Base-by-base conservation (phyloP, 805 yeast genomes). In the Saccharomycopsis oosterbeekiorum region DNA sequence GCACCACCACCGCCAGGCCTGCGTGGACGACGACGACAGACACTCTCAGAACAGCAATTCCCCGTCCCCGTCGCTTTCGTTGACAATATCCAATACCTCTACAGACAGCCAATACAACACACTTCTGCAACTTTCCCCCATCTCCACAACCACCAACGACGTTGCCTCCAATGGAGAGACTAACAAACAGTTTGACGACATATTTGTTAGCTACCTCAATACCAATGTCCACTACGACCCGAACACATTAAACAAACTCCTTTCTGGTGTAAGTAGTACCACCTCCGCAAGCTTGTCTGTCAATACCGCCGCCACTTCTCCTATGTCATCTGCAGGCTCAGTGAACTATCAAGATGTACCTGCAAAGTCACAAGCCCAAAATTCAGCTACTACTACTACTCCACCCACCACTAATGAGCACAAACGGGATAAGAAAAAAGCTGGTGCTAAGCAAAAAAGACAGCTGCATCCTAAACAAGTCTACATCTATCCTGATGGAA, bases 21-120 rank as follows among this genome's bases (percentile, higher is more conserved):
- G 47, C 43, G 21, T 47, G 17, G 53, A 47, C 12, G 53, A 37
- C 12, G 53, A 47, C n/a, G 53, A 47, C 6, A 2, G 53, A 47
- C 19, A 47, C 34, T 47, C 53, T 21, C 53, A 47, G 24, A 47
- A 47, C 14, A 47, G 53, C 21, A 47, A 43, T 19, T 62, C 65
- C 4, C 65, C 65, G 3, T 62, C 65, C 2, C 65, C 65, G 9
- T 56, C 59, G 26, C 50, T 62, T 2, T 60, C 63, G 11, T 26
- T 62, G 5, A 57, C 63, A 14, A 54, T 58, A 34, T 60, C 63
- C 15, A 62, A 62, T 50, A 60, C 60, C 14, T 60, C 63, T 10
- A 61, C 60, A 19, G 34, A 57, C n/a, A 62, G 60, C n/a, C 63
- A 62, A 9, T 53, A 57, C 14, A 63, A 62, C 39, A 39, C 60